These are phyloP conservation scores for Deinandra increscens DNA, from an alignment of 129 eudicot genomes.

Conservation along the genomic window DNA sequence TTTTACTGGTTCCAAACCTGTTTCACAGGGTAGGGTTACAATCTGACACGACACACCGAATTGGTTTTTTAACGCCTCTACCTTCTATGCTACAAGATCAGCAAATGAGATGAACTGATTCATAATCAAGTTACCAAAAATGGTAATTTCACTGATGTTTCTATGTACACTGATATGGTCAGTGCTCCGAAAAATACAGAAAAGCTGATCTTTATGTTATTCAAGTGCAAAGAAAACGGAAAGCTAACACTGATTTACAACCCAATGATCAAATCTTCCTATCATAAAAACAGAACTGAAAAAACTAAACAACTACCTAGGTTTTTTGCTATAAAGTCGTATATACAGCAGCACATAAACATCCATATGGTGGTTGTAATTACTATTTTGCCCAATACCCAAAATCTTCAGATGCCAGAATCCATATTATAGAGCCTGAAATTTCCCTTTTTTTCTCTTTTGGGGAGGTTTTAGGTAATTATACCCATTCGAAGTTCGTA, in stretches of 20 bases:
- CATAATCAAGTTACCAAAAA: background rate
- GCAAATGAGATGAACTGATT: background rate
- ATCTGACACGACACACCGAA: too few species aligned
- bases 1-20: too few species aligned
- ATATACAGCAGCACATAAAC: background rate
- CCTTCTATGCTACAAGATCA: background rate
- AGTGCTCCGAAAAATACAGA: background rate
- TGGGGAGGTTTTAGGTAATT: background rate
- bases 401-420: constrained; percentile 6
- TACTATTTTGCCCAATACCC: background rate
- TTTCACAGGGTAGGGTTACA: too few species aligned
- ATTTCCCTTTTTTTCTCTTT: background rate
- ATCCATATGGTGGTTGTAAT: background rate
- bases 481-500: constrained; percentile 65
- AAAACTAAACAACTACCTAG: background rate
- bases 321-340: background rate
- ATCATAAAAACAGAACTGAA: background rate
- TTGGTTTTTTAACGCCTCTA: too few species aligned
- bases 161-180: background rate
- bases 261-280: background rate
- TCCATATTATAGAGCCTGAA: background rate
- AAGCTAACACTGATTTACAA: background rate
- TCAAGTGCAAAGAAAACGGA: background rate
- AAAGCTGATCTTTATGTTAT: background rate
- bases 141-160: background rate